phyloP scores from a whole-genome alignment of 306 rosid genomes.

The Ormosia semicastrata region DNA sequence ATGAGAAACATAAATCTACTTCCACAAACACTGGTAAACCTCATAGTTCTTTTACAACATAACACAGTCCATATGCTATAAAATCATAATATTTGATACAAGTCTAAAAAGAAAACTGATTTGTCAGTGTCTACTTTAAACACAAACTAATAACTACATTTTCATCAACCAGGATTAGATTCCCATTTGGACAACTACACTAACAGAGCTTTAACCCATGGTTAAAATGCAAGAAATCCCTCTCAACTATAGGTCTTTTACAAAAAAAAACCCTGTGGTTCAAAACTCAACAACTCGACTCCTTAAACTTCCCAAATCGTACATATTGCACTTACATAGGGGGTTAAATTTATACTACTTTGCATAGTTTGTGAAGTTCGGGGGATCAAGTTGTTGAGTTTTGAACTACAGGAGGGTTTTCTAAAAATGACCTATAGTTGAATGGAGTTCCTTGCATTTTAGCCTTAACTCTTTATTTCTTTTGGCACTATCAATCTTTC shows the following conservation, averaged over 20 bases:
- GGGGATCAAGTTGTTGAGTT: too few species aligned
- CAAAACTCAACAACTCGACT: too few species aligned
- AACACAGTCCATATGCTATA: background rate
- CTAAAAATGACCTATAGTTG: too few species aligned
- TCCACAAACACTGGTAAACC: background rate
- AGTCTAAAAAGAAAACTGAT: background rate
- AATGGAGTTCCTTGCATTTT: too few species aligned
- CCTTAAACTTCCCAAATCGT: too few species aligned
- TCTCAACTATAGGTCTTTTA: too few species aligned
- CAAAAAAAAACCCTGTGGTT: too few species aligned
- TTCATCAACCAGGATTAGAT: background rate
- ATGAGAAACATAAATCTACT: background rate
- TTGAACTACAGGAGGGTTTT: too few species aligned
- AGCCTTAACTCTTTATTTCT: background rate
- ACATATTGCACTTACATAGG: too few species aligned
- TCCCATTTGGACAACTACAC: background rate
- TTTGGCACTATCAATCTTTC: background rate
- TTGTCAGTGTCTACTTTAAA: background rate
- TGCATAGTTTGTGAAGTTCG: too few species aligned
- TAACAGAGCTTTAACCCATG: background rate
- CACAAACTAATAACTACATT: background rate
- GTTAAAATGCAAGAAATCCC: too few species aligned
- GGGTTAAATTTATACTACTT: too few species aligned
- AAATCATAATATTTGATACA: background rate
- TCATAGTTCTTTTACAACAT: background rate